Evolutionary conservation across 163 green algal genomes (phyloP).

Genomic region (Chloromonas sp.): DNA sequence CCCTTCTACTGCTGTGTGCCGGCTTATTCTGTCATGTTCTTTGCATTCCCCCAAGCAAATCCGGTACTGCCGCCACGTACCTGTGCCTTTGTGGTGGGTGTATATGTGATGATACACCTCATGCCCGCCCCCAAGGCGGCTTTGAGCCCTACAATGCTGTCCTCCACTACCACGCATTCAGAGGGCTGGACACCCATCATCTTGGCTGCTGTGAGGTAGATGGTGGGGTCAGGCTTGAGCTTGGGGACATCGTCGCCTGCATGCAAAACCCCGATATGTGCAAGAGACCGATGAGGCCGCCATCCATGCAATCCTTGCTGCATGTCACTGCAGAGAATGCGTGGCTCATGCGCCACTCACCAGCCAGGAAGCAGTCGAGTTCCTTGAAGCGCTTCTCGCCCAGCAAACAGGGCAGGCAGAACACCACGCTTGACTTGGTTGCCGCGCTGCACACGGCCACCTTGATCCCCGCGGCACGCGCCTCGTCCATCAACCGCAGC

Average conservation of each 20-base stretch:
- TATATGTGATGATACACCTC: slow-evolving; percentile 81
- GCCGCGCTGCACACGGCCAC: slow-evolving; percentile 81
- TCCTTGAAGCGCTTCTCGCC: slow-evolving; percentile 61
- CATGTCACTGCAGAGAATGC: no score
- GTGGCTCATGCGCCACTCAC: slow-evolving; percentile 42
- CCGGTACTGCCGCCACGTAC: background rate
- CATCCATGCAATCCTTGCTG: no score
- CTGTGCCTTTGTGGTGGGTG: background rate
- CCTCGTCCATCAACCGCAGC: slow-evolving; percentile 82
- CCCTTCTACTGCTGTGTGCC: no score
- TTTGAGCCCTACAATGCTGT: slow-evolving; percentile 69
- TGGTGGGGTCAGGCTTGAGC: slow-evolving; percentile 78
- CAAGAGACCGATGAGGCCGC: no score
- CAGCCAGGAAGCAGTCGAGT: slow-evolving; percentile 82
- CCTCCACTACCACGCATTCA: slow-evolving; percentile 78
- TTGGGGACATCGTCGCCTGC: slow-evolving; percentile 60
- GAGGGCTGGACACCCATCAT: slow-evolving; percentile 49
- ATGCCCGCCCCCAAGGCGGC: slow-evolving; percentile 84
- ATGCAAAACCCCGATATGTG: slow-evolving; percentile 5
- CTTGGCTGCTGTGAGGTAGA: slow-evolving; percentile 80
- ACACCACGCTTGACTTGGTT: slow-evolving; percentile 75
- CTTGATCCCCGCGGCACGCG: slow-evolving; percentile 59
- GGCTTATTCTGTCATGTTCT: no score
- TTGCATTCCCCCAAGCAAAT: no score
- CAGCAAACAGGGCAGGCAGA: slow-evolving; percentile 68